phyloP scores from a whole-genome alignment of 768 basidiomycete genomes.

The Mycena haematopus region DNA sequence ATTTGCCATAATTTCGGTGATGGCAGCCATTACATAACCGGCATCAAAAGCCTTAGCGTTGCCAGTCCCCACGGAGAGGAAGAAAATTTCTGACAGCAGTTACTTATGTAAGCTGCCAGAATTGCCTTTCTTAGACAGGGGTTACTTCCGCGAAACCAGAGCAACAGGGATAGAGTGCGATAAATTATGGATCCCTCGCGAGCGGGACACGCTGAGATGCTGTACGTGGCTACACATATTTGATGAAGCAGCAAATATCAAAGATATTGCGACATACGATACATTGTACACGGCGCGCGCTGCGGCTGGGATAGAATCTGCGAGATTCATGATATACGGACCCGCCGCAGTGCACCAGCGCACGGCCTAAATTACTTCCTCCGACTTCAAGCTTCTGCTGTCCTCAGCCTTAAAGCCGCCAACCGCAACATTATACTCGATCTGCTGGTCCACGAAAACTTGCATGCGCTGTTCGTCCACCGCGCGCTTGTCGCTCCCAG shows the following conservation, averaged over 20 bases:
- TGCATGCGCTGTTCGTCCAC: slow-evolving; percentile 13
- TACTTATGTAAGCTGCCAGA: slow-evolving; percentile 1
- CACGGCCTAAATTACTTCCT: neutral
- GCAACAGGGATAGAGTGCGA: neutral
- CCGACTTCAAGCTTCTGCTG: neutral
- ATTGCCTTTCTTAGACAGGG: neutral
- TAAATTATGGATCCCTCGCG: too few species aligned
- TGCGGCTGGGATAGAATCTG: too few species aligned
- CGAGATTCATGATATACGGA: too few species aligned
- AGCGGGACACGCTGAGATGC: too few species aligned
- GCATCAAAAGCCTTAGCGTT: too few species aligned
- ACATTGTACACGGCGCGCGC: neutral
- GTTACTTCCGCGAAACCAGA: neutral
- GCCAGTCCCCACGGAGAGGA: too few species aligned
- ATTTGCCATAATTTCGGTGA: too few species aligned
- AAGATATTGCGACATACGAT: neutral
- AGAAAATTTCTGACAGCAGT: neutral
- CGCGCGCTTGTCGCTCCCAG: neutral
- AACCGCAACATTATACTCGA: slow-evolving; percentile 19
- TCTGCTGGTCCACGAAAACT: slow-evolving; percentile 26
- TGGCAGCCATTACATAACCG: too few species aligned
- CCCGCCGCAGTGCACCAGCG: neutral
- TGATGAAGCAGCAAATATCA: too few species aligned
- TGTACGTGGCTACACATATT: too few species aligned
- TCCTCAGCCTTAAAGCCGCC: slow-evolving; percentile 5